A percentile compares a stretch with the other conserved stretches of the same genome.
Evolutionary conservation across 1,284 basidiomycete species (phyloP).

Genomic region (Coniophora puteana): DNA sequence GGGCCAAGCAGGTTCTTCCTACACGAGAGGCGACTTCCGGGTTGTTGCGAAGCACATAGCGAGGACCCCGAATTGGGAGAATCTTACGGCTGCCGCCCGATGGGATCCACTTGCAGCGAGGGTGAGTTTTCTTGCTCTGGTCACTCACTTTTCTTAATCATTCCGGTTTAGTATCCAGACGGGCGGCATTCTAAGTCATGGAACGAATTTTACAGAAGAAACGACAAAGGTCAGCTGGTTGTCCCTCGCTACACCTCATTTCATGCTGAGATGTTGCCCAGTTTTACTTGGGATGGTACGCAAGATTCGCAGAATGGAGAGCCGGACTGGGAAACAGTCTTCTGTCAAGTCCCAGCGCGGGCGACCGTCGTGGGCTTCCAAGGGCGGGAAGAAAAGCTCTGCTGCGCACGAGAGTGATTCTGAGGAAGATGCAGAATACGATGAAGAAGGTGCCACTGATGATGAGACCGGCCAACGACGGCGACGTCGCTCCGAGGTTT

Average conservation of each 20-base stretch:
- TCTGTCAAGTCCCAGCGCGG: conserved; percentile 15
- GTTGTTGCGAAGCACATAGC: conserved; percentile 55
- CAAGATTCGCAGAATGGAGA: conserved; percentile 10
- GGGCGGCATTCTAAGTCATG: conserved; percentile 51
- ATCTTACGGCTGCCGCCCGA: conserved; percentile 37
- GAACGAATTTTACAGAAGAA: conserved; percentile 53
- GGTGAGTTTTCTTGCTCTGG: conserved; percentile 31
- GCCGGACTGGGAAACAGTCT: conserved; percentile 3
- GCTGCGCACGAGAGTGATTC: conserved; percentile 2
- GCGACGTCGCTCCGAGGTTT: too few species aligned
- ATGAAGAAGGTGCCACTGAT: conserved; percentile 22
- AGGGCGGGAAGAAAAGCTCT: too few species aligned
- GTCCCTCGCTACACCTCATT: too few species aligned
- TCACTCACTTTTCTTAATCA: conserved; percentile 7
- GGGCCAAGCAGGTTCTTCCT: conserved; percentile 44
- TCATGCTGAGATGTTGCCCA: too few species aligned
- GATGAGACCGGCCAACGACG: too few species aligned
- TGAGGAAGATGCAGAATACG: conserved; percentile 19
- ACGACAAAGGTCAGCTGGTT: conserved; percentile 41
- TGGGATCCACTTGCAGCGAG: conserved; percentile 50
- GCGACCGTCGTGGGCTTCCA: conserved; percentile 19
- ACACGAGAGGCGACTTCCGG: conserved; percentile 55
- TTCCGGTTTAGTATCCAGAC: conserved; percentile 35
- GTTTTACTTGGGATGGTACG: too few species aligned
- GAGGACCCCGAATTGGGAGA: conserved; percentile 40